Evolutionary conservation across 177 flowering plant genomes (phyloP), one percentile per base, ranked within the genome.

Genomic region (Vitis hybrid): DNA sequence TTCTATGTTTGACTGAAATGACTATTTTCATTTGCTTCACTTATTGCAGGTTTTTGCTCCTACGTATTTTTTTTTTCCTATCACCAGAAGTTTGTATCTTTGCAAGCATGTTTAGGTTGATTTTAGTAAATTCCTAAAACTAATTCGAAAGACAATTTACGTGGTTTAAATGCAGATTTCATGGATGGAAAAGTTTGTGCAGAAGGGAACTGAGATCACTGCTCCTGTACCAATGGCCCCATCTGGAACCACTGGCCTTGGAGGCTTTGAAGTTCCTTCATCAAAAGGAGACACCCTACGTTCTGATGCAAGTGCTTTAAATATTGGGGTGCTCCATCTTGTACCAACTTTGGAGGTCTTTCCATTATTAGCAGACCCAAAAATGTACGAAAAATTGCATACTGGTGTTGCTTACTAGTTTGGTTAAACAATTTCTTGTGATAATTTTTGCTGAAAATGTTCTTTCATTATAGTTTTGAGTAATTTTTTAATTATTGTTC

Each of bases 161-260:
- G 45, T 39, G 29, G 13, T 69, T 75, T 13, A n/a, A 68, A 48
- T 81, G 82, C 88, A 96, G 99, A 96, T 96, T 76, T 94, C 99
- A 26, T 96, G 99, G 99, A 90, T 96, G 98, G 98, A 96, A 70
- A 96, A 96, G 82, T 96, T 96, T 81, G 87, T 94, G 68, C 86
- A 75, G 78, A 96, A 86, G 77, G 98, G 99, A 61, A 90, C 97
- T 76, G 94, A 96, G 76, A 96, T 96, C 72, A 83, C 83, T 74
- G 98, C 97, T 74, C 99, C 99, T 60, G 98, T 96, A 50, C 99
- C 99, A 60, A 88, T 89, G 97, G 83, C 84, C 76, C 87, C 89
- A 48, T 82, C 97, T 52, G 90, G 88, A 78, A 96, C 99, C 18
- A 96, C 99, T 68, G 99, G 99, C 73, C 94, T 94, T 75, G 99